A percentile compares a stretch with the other conserved stretches of the same genome.
Conservation (phyloP, 2,329 filamentous ascomycete species). For the Golovinomyces cichoracearum region DNA sequence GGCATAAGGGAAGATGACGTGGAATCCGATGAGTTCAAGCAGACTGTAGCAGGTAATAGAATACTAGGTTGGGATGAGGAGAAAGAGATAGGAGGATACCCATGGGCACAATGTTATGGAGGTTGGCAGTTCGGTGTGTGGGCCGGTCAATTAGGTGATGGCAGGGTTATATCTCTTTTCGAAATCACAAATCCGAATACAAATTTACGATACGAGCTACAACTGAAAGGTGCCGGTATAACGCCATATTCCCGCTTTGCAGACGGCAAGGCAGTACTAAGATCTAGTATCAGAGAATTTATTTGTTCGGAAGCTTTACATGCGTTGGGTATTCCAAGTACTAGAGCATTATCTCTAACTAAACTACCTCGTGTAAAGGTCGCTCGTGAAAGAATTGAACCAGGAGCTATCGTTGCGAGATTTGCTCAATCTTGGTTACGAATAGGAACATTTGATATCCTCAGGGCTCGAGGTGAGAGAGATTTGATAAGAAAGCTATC, state of each 20-base stretch:
- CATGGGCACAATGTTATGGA: constrained; percentile 96
- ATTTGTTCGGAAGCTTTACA: constrained; percentile 74
- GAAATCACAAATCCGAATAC: constrained; percentile 55
- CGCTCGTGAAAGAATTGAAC: constrained; percentile 54
- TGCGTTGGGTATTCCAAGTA: constrained; percentile 63
- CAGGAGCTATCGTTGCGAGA: constrained; percentile 72
- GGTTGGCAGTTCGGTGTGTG: constrained; percentile 61
- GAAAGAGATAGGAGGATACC: constrained; percentile 46
- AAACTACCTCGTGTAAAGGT: constrained; percentile 49
- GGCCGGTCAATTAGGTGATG: constrained; percentile 90
- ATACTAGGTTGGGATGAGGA: constrained; percentile 54
- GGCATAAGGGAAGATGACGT: constrained; percentile 45
- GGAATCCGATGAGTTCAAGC: constrained; percentile 44
- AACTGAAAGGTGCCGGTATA: constrained; percentile 77
- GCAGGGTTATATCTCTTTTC: constrained; percentile 79
- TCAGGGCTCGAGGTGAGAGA: constrained; percentile 56
- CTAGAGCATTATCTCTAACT: constrained; percentile 60
- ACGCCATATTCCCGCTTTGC: constrained; percentile 94
- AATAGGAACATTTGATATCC: constrained; percentile 88
- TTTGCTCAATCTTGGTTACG: constrained; percentile 83
- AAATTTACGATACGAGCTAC: constrained; percentile 58
- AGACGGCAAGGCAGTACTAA: constrained; percentile 76
- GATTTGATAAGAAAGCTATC: constrained; percentile 45
- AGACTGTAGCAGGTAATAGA: constrained; percentile 57
- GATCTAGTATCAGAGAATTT: constrained; percentile 84